phyloP scores from a whole-genome alignment of 768 basidiomycete genomes.

The Trametes meyenii region DNA sequence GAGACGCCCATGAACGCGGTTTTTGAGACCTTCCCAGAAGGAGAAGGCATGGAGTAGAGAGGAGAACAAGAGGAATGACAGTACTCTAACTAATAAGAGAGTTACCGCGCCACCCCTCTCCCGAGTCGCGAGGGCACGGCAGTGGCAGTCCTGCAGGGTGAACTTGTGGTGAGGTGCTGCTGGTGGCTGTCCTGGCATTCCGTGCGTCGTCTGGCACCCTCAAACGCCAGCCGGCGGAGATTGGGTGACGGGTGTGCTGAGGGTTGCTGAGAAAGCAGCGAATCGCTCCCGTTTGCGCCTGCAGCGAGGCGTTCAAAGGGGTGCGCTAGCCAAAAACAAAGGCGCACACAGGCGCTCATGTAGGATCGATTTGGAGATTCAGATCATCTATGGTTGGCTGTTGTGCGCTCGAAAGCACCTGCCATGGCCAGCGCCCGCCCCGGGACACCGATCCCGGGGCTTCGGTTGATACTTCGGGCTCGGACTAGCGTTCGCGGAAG shows the following conservation, averaged over 20 bases:
- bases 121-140: conserved; percentile 1
- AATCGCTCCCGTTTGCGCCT: not conserved
- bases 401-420: not conserved
- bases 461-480: not conserved
- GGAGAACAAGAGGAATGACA: conserved; percentile 19
- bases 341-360: conserved; percentile 9
- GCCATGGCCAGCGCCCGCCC: too few species aligned
- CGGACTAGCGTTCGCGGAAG: conserved; percentile 6
- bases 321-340: not conserved
- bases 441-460: not conserved
- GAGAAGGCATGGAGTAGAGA: conserved; percentile 20
- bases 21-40: conserved; percentile 16
- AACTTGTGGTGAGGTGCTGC: not conserved
- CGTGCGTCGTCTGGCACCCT: not conserved
- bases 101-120: not conserved
- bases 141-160: not conserved
- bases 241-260: conserved; percentile 11
- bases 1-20: conserved; percentile 20
- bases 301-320: conserved; percentile 6
- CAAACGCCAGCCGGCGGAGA: conserved; percentile 13
- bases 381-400: not conserved
- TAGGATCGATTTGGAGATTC: not conserved
- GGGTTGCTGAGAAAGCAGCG: conserved; percentile 15
- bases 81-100: conserved; percentile 4
- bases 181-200: not conserved